These are phyloP conservation scores for Gracilaria domingensis DNA, from an alignment of 23 red algal genomes.

Conservation along the genomic window DNA sequence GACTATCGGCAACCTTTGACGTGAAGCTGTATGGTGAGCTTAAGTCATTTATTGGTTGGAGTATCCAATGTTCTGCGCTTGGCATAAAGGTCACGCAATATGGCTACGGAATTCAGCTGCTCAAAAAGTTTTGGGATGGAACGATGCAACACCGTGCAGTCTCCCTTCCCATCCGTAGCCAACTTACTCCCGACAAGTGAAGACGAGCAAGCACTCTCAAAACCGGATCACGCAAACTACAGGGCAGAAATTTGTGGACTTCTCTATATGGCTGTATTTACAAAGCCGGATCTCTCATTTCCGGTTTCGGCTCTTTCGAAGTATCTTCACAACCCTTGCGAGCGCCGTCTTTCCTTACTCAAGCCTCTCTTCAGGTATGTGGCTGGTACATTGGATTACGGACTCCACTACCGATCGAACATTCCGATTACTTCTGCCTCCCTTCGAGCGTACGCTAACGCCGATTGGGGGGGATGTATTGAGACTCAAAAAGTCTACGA, in stretches of 20 bases:
- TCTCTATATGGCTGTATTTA: neutral
- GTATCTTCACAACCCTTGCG: neutral
- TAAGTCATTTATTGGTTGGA: too few species aligned
- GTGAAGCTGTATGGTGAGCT: too few species aligned
- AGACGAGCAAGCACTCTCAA: too few species aligned
- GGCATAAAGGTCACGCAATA: too few species aligned
- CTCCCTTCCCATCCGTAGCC: too few species aligned
- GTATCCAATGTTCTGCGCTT: too few species aligned
- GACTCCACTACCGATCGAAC: neutral
- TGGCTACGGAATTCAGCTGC: too few species aligned
- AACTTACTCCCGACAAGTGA: too few species aligned
- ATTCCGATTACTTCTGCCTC: neutral
- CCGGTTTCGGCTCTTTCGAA: neutral
- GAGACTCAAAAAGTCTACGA: neutral
- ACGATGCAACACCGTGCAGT: too few species aligned
- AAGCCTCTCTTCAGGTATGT: neutral
- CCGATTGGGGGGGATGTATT: conserved; percentile 10
- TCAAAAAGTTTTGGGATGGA: too few species aligned
- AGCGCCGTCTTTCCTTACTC: neutral
- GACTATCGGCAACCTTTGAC: too few species aligned
- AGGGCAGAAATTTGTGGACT: neutral
- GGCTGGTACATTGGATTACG: neutral
- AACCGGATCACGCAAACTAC: too few species aligned
- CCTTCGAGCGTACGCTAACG: neutral
- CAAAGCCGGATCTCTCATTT: neutral